Percentiles rank a stretch among this genome's conserved stretches.
phyloP scores from a whole-genome alignment of 1,284 basidiomycete species.

The Bondarzewia mesenterica region DNA sequence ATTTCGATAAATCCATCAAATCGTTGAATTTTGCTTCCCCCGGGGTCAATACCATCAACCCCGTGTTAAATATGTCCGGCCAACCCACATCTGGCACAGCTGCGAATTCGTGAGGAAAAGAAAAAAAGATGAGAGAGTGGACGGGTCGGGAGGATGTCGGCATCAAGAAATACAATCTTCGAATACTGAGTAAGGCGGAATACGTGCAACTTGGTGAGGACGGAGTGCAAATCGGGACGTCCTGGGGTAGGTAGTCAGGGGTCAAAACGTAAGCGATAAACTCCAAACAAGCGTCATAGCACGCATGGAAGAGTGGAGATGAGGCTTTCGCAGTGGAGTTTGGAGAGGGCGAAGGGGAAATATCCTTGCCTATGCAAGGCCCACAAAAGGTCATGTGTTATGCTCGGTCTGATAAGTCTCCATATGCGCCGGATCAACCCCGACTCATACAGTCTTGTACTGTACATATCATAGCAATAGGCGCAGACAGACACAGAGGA shows the following conservation, averaged over 20 bases:
- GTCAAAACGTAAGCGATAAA: constrained; percentile 8
- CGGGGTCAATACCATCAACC: constrained; percentile 84
- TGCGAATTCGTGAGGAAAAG: constrained; percentile 67
- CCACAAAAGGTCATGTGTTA: background rate
- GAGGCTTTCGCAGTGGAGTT: too few species aligned
- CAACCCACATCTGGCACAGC: constrained; percentile 95
- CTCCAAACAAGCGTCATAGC: too few species aligned
- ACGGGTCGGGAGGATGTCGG: constrained; percentile 87
- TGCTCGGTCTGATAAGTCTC: background rate
- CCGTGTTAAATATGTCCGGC: constrained; percentile 99
- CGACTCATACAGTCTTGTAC: too few species aligned
- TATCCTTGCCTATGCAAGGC: background rate
- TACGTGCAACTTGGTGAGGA: constrained; percentile 92
- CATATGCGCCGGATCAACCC: too few species aligned
- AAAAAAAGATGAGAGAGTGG: constrained; percentile 88
- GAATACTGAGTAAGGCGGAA: constrained; percentile 86
- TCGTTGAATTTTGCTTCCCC: constrained; percentile 76
- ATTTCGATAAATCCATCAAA: constrained; percentile 59
- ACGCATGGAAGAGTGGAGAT: too few species aligned
- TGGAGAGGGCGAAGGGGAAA: too few species aligned
- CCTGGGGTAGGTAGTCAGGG: constrained; percentile 46
- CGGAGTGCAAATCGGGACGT: constrained; percentile 85
- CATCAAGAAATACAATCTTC: constrained; percentile 92
- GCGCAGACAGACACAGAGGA: too few species aligned
- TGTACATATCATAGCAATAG: background rate